Conservation (phyloP, 257 asterid species). For the Lantana camara region DNA sequence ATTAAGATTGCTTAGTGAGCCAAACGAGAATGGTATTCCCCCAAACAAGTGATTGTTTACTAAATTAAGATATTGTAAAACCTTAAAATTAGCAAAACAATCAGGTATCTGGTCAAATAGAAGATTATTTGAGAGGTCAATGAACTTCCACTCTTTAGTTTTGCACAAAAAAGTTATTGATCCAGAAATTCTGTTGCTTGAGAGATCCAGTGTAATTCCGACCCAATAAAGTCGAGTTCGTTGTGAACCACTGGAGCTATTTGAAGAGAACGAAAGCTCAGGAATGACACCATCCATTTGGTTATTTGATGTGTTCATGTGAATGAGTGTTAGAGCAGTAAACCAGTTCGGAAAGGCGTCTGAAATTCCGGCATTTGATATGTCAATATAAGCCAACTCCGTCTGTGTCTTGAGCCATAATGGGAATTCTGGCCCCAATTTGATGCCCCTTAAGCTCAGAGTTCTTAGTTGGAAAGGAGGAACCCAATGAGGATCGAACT, state of each 20-base stretch:
- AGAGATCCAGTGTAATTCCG: background rate
- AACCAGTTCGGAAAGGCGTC: slow-evolving; percentile 25
- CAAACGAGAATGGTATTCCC: background rate
- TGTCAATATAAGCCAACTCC: background rate
- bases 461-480: slow-evolving; percentile 22
- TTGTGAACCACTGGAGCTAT: no score
- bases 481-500: slow-evolving; percentile 14
- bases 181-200: background rate
- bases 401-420: slow-evolving; percentile 25
- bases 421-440: slow-evolving; percentile 27
- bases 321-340: background rate
- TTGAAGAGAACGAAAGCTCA: background rate
- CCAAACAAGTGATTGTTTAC: slow-evolving; percentile 23
- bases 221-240: no score
- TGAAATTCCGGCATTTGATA: slow-evolving; percentile 22
- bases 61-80: background rate
- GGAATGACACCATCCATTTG: slow-evolving; percentile 19
- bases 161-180: background rate
- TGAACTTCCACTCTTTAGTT: background rate
- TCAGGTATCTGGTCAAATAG: no score
- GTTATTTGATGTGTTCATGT: slow-evolving; percentile 15
- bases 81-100: background rate
- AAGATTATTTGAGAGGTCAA: slow-evolving; percentile 1
- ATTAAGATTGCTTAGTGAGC: background rate
- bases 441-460: background rate